Evolutionary conservation across 768 basidiomycete genomes (phyloP).

Genomic region (Mrakia frigida): DNA sequence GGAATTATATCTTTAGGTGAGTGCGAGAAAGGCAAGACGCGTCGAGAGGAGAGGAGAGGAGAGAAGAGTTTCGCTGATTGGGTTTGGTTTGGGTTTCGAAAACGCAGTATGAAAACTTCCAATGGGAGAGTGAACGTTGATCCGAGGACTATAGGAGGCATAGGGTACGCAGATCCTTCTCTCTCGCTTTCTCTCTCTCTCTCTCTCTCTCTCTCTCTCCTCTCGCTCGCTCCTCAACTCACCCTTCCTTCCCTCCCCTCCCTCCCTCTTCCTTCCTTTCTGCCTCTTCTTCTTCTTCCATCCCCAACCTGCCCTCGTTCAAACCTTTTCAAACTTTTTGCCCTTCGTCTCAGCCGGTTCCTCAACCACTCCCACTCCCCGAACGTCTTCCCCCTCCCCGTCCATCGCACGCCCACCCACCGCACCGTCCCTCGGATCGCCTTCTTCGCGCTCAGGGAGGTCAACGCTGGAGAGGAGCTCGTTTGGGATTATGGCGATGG

Average conservation of each 20-base stretch:
- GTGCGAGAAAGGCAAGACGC: neutral
- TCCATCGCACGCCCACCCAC: slow-evolving; percentile 18
- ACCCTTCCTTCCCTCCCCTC: neutral
- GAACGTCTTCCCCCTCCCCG: slow-evolving; percentile 23
- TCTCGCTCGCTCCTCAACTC: neutral
- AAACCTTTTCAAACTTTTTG: neutral
- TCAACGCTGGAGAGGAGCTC: slow-evolving; percentile 16
- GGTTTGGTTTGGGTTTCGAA: too few relatives aligned
- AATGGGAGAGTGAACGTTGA: slow-evolving; percentile 6
- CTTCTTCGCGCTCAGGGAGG: slow-evolving; percentile 20
- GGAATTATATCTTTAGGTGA: slow-evolving; percentile 26
- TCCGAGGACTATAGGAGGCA: neutral
- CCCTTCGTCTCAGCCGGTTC: slow-evolving; percentile 25
- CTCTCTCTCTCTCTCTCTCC: neutral
- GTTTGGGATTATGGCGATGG: slow-evolving; percentile 31
- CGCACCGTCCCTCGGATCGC: slow-evolving; percentile 22
- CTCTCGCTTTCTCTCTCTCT: neutral
- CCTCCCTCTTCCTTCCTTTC: neutral
- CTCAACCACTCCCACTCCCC: slow-evolving; percentile 31
- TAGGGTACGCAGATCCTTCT: neutral
- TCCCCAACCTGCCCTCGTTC: too few relatives aligned
- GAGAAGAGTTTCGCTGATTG: too few relatives aligned
- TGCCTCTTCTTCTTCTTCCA: neutral
- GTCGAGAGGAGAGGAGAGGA: too few relatives aligned
- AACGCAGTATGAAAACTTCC: neutral